phyloP scores from a whole-genome alignment of 257 asterid species.

The Jacaranda mimosifolia region DNA sequence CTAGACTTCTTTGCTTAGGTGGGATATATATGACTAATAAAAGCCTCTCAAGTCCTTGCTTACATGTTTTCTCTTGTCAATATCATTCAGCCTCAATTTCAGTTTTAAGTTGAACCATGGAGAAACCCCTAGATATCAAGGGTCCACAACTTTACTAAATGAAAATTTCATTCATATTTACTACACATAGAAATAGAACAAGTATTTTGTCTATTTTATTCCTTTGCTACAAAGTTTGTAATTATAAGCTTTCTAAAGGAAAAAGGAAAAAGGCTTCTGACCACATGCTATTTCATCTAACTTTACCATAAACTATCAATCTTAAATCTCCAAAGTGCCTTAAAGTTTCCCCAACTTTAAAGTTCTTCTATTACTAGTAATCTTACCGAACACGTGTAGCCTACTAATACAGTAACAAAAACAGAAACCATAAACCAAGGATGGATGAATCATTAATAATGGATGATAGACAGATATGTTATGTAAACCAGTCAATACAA shows the following conservation, averaged over 20 bases:
- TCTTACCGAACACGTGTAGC: constrained; percentile 18
- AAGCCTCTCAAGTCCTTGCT: too few relatives aligned
- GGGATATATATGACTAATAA: too few relatives aligned
- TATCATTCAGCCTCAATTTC: too few relatives aligned
- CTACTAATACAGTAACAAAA: background rate
- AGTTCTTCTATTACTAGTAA: background rate
- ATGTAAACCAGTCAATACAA: background rate
- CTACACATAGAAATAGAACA: constrained; percentile 5
- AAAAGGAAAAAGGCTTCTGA: background rate
- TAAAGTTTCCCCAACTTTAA: background rate
- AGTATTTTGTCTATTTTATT: background rate
- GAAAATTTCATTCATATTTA: background rate
- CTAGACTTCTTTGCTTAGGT: too few relatives aligned
- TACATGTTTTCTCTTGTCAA: too few relatives aligned
- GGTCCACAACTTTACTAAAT: background rate
- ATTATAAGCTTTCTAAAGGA: background rate
- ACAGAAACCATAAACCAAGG: background rate
- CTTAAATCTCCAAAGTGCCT: background rate
- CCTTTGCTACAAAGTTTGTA: background rate
- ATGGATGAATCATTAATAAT: constrained; percentile 3
- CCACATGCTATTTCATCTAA: constrained; percentile 9
- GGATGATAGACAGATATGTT: background rate
- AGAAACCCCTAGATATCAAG: background rate
- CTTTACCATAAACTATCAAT: constrained; percentile 1
- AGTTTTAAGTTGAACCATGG: too few relatives aligned